Base-by-base conservation (phyloP, 495 filamentous ascomycete species). In the Neurospora sp. region DNA sequence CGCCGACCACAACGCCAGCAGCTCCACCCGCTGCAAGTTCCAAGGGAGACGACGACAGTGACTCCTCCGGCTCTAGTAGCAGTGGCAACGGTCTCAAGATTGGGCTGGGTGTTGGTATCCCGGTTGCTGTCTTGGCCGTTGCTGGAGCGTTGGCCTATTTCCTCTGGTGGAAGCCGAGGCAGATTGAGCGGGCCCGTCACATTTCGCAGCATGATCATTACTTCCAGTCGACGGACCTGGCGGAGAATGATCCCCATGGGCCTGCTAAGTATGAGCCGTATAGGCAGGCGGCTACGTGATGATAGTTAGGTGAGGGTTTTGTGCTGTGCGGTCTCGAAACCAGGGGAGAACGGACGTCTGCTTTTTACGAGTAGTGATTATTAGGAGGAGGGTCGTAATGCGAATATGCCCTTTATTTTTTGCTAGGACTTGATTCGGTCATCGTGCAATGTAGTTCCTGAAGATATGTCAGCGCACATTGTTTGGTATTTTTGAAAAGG, bases 41-140 rank as follows among this genome's bases (percentile, higher is more conserved):
- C 40, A 40, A 42, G 35, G 71, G 37, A 18, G 48, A 10, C 66
- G 42, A 37, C n/a, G 73, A 70, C 27, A 68, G 46, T 44, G 14
- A 66, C 53, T 66, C 41, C 3, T 40, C 48, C 20, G 20, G 35
- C 18, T 68, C 48, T 20, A 22, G 31, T 18, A 70, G 42, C 6
- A 39, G 66, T 5, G 5, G 6, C 27, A 61, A 20, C 12, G 46
- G 27, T 4, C 61, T 61, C 41, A 74, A 40, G 35, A 69, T 74
- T 14, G 74, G 74, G 11, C 31, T 76, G 8, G 73, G 46, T 14
- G 72, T 74, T 8, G 74, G 72, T 5, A 37, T 72, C 8, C 22
- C 40, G 16, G 3, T 74, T 16, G 74, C 39, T 3, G 69, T 42
- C 3, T 1, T 72, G 5, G 66, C 46, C 8, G 10, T 70, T 18